Percentiles rank a stretch among this genome's conserved stretches.
Conservation (phyloP, 2,329 filamentous ascomycete species). For the Emmonsiellopsis sp. region DNA sequence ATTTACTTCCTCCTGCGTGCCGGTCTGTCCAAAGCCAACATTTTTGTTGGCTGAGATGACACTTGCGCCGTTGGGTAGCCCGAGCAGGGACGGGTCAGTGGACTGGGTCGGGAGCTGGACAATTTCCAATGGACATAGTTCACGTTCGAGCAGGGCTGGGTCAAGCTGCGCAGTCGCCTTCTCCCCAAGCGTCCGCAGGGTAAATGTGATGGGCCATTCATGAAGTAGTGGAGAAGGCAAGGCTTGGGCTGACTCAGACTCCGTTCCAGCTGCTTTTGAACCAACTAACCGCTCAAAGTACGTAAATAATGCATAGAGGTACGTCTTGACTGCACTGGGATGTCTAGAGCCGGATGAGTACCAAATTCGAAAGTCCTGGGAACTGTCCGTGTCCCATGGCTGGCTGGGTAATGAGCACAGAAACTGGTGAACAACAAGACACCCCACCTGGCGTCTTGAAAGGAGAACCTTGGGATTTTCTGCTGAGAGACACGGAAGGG, state of each 20-base stretch:
- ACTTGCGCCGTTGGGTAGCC: constrained; percentile 8
- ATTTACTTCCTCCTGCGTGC: constrained; percentile 8
- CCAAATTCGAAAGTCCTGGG: constrained; percentile 7
- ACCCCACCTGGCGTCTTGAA: constrained; percentile 8
- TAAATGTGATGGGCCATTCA: constrained; percentile 9
- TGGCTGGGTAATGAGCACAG: constrained; percentile 6
- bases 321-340: constrained; percentile 3
- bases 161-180: not conserved
- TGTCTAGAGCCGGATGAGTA: constrained; percentile 7
- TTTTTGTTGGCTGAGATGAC: constrained; percentile 11
- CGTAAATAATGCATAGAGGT: constrained; percentile 3
- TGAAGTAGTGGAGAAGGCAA: not conserved
- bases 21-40: constrained; percentile 8
- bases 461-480: constrained; percentile 2
- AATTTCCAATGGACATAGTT: constrained; percentile 1
- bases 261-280: not conserved
- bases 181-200: not conserved
- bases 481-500: constrained; percentile 3
- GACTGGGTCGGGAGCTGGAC: not conserved
- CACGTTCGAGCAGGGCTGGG: not conserved
- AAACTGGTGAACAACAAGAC: constrained; percentile 9
- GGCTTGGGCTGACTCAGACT: not conserved
- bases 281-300: constrained; percentile 6
- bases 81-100: constrained; percentile 7
- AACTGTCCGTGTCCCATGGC: constrained; percentile 8